Base-by-base conservation (phyloP, 345 rosid species). In the Hibiscus trionum region DNA sequence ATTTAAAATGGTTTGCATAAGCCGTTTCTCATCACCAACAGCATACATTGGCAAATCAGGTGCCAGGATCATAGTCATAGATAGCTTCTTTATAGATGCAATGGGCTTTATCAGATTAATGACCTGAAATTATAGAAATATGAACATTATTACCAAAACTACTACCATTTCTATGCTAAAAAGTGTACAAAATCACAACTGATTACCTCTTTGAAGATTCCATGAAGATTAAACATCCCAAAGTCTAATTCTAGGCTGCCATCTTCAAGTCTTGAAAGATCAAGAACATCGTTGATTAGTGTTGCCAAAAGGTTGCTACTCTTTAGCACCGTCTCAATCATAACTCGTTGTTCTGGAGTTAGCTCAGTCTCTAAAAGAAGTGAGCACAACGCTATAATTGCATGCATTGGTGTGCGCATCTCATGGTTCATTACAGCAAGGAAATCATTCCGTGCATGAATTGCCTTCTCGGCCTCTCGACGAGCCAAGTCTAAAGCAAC, bases 381-480 rank as follows among this genome's bases (percentile, higher is more conserved):
- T 7, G 97, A 90, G 60, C 93, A 94, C 49, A 91, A 73, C 21
- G 98, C 88, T 76, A 91, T 90, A 72, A 88, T 82, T 70, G 98
- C 96, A 79, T 90, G 96, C 88, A 88, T 90, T 26, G 96, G 97
- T 50, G 96, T 94, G 75, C 96, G 86, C 97, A 94, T 94, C 78
- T 94, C 98, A 76, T 91, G 97, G 85, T 91, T 94, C 98, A 94
- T 91, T 76, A 94, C 97, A 31, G 96, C 86, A 29, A 90, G 89
- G 82, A 91, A 94, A 80, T 94, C 98, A 75, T 94, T 94, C 72
- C 92, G 90, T 66, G 97, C 97, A 86, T 85, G 92, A 37, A 91
- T 87, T 37, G 97, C 96, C 81, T 77, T 79, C 88, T 94, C 98
- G 69, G 96, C 98, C 69, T 94, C 97, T 56, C 75, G 86, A 46